These are phyloP conservation scores for Rhizophora apiculata DNA, from an alignment of 345 rosid genomes.

Conservation along the genomic window DNA sequence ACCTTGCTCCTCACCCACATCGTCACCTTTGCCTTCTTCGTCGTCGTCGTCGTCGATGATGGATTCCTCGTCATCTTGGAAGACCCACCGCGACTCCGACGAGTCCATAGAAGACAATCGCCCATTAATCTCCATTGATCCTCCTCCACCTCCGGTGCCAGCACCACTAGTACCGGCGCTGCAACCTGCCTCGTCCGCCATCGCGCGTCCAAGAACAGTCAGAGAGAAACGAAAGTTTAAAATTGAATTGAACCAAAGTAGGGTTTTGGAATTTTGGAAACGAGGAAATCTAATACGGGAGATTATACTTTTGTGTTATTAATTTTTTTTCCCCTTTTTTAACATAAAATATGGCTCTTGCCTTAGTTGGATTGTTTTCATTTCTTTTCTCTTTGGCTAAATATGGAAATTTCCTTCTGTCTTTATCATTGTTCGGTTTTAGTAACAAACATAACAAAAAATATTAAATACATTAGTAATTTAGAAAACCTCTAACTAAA, in stretches of 20 bases:
- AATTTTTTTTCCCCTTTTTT: too few relatives aligned
- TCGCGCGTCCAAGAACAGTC: neutral
- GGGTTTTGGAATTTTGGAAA: slow-evolving; percentile 1
- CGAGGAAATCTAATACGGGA: too few relatives aligned
- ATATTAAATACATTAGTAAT: too few relatives aligned
- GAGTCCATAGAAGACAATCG: slow-evolving; percentile 69
- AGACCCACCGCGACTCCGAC: slow-evolving; percentile 90
- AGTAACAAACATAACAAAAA: too few relatives aligned
- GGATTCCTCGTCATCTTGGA: slow-evolving; percentile 79
- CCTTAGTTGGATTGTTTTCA: too few relatives aligned
- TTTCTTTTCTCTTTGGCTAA: too few relatives aligned
- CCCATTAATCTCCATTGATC: slow-evolving; percentile 49
- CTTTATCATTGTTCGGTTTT: too few relatives aligned
- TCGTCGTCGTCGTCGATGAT: slow-evolving; percentile 49
- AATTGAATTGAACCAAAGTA: neutral
- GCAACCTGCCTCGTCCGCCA: slow-evolving; percentile 57
- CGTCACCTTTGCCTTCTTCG: slow-evolving; percentile 14
- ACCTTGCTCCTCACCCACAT: slow-evolving; percentile 20
- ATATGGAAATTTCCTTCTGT: too few relatives aligned
- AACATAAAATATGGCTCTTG: too few relatives aligned
- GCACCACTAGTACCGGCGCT: slow-evolving; percentile 24
- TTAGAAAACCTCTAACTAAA: too few relatives aligned
- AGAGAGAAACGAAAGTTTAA: neutral
- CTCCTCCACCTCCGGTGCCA: slow-evolving; percentile 21
- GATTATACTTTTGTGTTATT: too few relatives aligned